Conservation (phyloP, 2,329 filamentous ascomycete species). For the Pochonia chlamydosporia region DNA sequence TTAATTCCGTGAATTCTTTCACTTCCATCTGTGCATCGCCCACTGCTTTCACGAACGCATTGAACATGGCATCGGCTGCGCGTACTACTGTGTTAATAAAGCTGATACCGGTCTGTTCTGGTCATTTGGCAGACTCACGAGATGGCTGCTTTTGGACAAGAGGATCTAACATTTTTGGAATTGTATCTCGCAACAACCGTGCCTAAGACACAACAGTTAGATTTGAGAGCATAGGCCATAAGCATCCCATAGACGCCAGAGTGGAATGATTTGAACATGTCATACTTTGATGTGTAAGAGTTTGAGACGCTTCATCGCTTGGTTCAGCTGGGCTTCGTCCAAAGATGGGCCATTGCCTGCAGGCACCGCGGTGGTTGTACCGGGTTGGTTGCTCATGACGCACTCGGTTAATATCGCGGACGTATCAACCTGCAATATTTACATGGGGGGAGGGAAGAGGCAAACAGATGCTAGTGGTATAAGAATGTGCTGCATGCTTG, state of each 20-base stretch:
- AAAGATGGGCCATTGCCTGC: constrained; percentile 22
- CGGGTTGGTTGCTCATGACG: constrained; percentile 7
- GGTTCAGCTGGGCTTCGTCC: constrained; percentile 45
- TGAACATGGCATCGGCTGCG: constrained; percentile 45
- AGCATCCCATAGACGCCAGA: too few species aligned
- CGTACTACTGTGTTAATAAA: constrained; percentile 4
- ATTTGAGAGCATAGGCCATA: background rate
- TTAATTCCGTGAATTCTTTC: constrained; percentile 41
- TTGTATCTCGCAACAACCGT: constrained; percentile 28
- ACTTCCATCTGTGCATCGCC: constrained; percentile 44
- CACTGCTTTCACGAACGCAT: constrained; percentile 42
- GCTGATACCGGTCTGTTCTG: background rate
- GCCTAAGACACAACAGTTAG: constrained; percentile 21
- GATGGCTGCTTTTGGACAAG: constrained; percentile 43
- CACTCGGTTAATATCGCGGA: background rate
- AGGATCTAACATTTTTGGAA: constrained; percentile 37
- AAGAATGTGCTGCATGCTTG: background rate
- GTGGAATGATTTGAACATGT: background rate
- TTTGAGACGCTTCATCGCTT: constrained; percentile 45
- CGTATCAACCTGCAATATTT: background rate
- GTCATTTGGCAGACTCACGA: constrained; percentile 33
- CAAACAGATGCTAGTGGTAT: background rate
- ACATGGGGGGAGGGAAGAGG: background rate
- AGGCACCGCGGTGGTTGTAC: background rate
- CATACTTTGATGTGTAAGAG: constrained; percentile 49